These are phyloP conservation scores for Suhomyces wounanorum DNA, from an alignment of 1,139 yeast species.

Conservation along the genomic window DNA sequence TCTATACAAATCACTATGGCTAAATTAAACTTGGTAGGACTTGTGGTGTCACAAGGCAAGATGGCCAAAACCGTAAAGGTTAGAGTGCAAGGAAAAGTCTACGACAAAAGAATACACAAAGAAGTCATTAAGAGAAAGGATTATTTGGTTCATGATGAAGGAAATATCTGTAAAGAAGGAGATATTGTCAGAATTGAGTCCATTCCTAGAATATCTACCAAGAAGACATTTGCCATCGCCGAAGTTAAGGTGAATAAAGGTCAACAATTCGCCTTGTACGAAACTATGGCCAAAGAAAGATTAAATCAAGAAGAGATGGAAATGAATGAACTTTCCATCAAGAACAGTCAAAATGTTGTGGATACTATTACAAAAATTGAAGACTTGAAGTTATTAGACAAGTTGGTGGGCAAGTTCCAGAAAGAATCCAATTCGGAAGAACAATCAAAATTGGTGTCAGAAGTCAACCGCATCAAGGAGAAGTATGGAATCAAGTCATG, in stretches of 20 bases:
- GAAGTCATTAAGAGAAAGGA: slow-evolving; percentile 79
- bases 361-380: slow-evolving; percentile 42
- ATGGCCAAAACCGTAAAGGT: slow-evolving; percentile 96
- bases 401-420: slow-evolving; percentile 37
- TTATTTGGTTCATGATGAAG: slow-evolving; percentile 92
- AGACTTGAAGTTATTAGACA: slow-evolving; percentile 51
- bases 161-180: slow-evolving; percentile 88
- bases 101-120: slow-evolving; percentile 71
- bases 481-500: slow-evolving; percentile 61
- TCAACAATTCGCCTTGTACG: slow-evolving; percentile 84
- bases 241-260: slow-evolving; percentile 89
- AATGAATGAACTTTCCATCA: slow-evolving; percentile 51
- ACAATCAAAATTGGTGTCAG: slow-evolving; percentile 35
- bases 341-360: slow-evolving; percentile 45
- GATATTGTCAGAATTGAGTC: slow-evolving; percentile 93
- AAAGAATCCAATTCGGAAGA: slow-evolving; percentile 41
- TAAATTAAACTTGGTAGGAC: slow-evolving; percentile 86
- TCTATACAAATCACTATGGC: slow-evolving; percentile 53
- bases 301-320: slow-evolving; percentile 63
- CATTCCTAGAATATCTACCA: slow-evolving; percentile 80
- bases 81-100: slow-evolving; percentile 71
- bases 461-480: slow-evolving; percentile 49
- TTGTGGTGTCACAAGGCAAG: slow-evolving; percentile 93
- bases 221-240: slow-evolving; percentile 90
- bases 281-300: slow-evolving; percentile 66